Base-by-base conservation (phyloP, 352 stramenopile genomes). In the Globisporangium ultimum region DNA sequence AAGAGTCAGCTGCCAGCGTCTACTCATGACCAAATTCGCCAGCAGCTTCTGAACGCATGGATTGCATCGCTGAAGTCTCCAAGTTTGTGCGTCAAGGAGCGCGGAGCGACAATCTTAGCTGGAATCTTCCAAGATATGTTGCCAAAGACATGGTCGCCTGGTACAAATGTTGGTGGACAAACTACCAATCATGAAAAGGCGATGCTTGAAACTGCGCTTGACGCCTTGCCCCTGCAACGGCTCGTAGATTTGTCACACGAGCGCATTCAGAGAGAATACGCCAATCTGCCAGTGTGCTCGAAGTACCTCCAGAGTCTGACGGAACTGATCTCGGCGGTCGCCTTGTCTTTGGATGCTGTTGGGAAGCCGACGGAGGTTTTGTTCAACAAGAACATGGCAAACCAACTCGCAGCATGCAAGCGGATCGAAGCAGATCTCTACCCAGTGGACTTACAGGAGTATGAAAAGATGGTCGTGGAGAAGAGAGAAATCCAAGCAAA, bases 31-130 rank as follows among this genome's bases (percentile, higher is more conserved):
- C 57, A 71, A 11, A 72, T 92, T 34, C 80, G 80, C 18, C 73
- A 89, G 56, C 66, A 84, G 46, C 58, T 96, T 36, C 59, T 96
- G 9, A 70, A 83, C 59, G 83, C 84, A n/a, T 97, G 88, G 88
- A 70, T 84, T 20, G 72, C 74, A n/a, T 79, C 84, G 17, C 67
- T 97, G 41, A 93, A 89, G 49, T 96, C 87, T 2, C 87, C 88
- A 12, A 91, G 87, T 32, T 61, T 97, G 28, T 88, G 80, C 36
- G 81, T 97, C 17, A 97, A 97, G 50, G 85, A 96, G 59, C 85
- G 87, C 34, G 83, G 81, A n/a, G 83, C 83, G 48, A 80, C 70
- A 0, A 89, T 97, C 11, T 66, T 95, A 38, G 74, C 77, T 13
- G 80, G 81, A 8, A 81, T 93, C 15, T 63, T 95, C 24, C 85